These are phyloP conservation scores for Cochlearia excelsa DNA, from an alignment of 345 rosid genomes.

Conservation along the genomic window DNA sequence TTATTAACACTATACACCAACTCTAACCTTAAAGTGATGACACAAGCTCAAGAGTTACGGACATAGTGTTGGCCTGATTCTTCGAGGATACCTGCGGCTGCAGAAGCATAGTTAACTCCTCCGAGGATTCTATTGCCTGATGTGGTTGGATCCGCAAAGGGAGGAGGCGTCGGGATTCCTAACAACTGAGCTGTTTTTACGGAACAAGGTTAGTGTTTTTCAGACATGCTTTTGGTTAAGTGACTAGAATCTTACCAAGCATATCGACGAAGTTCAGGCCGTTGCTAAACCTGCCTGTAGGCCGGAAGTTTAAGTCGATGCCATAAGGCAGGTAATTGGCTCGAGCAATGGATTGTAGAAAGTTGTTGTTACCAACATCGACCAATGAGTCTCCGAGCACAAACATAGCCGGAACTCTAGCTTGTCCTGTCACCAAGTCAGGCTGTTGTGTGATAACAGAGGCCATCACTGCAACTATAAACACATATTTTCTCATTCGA, in stretches of 20 bases:
- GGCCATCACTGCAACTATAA: constrained; percentile 11
- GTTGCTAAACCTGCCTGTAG: constrained; percentile 77
- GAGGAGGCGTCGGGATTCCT: constrained; percentile 58
- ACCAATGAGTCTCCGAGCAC: constrained; percentile 88
- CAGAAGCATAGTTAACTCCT: constrained; percentile 87
- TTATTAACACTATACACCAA: constrained; percentile 3
- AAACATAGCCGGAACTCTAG: constrained; percentile 61
- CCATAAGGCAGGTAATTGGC: constrained; percentile 82
- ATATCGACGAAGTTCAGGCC: constrained; percentile 68
- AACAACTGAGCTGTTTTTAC: constrained; percentile 50
- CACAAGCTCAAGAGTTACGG: constrained; percentile 26
- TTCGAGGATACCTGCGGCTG: constrained; percentile 89
- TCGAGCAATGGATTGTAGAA: constrained; percentile 56
- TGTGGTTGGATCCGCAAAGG: constrained; percentile 66
- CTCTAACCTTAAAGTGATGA: not conserved
- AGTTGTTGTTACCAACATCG: constrained; percentile 82
- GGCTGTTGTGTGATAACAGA: constrained; percentile 32
- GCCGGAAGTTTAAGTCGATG: constrained; percentile 58
- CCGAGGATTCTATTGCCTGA: constrained; percentile 50
- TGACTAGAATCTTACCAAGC: constrained; percentile 45
- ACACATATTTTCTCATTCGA: constrained; percentile 15
- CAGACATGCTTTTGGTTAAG: not conserved
- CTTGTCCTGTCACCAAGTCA: constrained; percentile 33
- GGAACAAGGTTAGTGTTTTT: constrained; percentile 10
- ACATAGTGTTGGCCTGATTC: constrained; percentile 69